Percentiles rank a stretch among this genome's conserved stretches.
These are phyloP conservation scores for Colletotrichum eremochloae DNA, from an alignment of 2,329 filamentous ascomycete species.

Conservation along the genomic window DNA sequence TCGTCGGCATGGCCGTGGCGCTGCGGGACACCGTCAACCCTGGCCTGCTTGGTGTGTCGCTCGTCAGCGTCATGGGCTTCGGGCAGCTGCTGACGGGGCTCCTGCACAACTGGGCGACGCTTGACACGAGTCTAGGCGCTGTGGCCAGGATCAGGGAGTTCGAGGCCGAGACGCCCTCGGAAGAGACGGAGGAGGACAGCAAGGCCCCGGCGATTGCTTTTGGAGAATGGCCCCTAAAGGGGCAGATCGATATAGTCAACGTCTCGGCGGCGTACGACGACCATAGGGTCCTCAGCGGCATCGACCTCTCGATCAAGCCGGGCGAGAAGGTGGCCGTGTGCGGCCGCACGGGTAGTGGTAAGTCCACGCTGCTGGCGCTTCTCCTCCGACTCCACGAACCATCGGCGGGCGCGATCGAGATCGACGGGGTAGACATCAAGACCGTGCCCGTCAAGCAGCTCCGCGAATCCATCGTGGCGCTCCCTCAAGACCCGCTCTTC, in stretches of 20 bases:
- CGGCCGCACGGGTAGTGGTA: constrained; percentile 58
- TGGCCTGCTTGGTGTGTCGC: constrained; percentile 45
- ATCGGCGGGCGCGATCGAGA: constrained; percentile 55
- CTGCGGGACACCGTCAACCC: constrained; percentile 18
- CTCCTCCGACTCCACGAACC: constrained; percentile 63
- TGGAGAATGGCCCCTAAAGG: neutral
- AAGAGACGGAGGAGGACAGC: constrained; percentile 20
- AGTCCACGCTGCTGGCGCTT: constrained; percentile 55
- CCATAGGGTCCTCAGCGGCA: constrained; percentile 46
- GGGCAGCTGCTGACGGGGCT: constrained; percentile 49
- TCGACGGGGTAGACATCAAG: constrained; percentile 59
- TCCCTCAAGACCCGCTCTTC: constrained; percentile 67
- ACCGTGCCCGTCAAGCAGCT: constrained; percentile 45
- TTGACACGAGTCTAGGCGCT: constrained; percentile 50
- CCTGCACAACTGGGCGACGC: constrained; percentile 51
- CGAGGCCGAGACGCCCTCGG: constrained; percentile 44
- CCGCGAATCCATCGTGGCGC: constrained; percentile 53
- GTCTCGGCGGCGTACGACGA: constrained; percentile 27
- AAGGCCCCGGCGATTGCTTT: neutral
- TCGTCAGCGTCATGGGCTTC: constrained; percentile 52
- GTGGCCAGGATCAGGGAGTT: constrained; percentile 49
- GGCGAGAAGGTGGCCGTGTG: constrained; percentile 57
- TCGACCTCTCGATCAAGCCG: constrained; percentile 48
- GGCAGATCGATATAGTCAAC: neutral
- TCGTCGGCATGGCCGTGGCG: constrained; percentile 59